phyloP scores from a whole-genome alignment of 148 eudicot genomes.

The Limonium bicolor region DNA sequence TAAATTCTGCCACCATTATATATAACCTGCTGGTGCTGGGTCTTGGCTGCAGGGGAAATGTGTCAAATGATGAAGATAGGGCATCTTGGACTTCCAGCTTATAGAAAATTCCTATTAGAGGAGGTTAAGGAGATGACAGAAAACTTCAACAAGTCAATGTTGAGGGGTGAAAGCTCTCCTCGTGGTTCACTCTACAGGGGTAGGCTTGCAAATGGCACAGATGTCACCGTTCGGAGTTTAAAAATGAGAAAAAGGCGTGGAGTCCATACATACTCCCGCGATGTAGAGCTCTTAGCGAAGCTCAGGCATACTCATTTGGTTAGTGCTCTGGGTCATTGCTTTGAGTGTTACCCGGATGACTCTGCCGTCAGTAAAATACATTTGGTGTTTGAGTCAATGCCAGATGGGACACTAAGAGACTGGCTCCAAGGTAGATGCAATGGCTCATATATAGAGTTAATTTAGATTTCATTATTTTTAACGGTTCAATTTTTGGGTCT shows the following conservation, averaged over 20 bases:
- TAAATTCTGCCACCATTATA: background rate
- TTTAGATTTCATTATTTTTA: too few species aligned
- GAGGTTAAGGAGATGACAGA: conserved; percentile 58
- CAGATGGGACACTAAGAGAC: conserved; percentile 46
- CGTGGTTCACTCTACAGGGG: conserved; percentile 60
- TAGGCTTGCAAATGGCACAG: conserved; percentile 28
- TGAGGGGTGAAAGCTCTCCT: conserved; percentile 49
- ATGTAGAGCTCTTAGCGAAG: conserved; percentile 53
- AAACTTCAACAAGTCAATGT: conserved; percentile 24
- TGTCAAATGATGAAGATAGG: conserved; percentile 57
- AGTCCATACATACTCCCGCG: conserved; percentile 41
- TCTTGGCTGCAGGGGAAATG: conserved; percentile 60
- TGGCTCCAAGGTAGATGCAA: conserved; percentile 48
- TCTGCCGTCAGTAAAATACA: conserved; percentile 32
- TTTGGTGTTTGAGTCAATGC: conserved; percentile 47
- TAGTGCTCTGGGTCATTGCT: conserved; percentile 71
- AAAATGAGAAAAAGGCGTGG: conserved; percentile 43
- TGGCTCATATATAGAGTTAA: too few species aligned
- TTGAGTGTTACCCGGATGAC: conserved; percentile 54
- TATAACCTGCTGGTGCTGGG: background rate
- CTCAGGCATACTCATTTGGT: conserved; percentile 55
- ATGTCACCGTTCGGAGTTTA: conserved; percentile 48
- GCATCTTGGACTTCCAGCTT: conserved; percentile 47
- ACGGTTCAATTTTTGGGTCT: too few species aligned
- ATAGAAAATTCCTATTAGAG: conserved; percentile 41